Evolutionary conservation across 192 early-diverging fungal species (phyloP), one percentile per base, ranked within the genome.

Genomic region (Glomus cerebriforme): DNA sequence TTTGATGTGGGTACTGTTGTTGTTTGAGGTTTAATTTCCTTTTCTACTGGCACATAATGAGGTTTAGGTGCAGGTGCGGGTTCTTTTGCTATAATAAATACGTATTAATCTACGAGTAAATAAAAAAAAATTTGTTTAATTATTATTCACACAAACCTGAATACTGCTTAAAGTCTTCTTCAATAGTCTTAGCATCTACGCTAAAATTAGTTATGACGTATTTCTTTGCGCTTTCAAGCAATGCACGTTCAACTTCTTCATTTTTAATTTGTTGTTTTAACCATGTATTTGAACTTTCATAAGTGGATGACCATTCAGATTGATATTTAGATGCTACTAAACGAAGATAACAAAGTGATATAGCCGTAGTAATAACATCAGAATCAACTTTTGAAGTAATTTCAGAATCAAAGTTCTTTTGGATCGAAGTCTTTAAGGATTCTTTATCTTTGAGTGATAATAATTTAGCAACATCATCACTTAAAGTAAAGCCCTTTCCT

Each of bases 261-360:
- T 59, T 13, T 13, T 73, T 73, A 13, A 73, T 58, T 59, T 73
- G 45, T 31, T n/a, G 27, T 32, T 26, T 58, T 49, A 54, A 47
- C 72, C 72, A 73, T 31, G n/a, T 24, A 15, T 10, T 5, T n/a
- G 47, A 73, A 2, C 1, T 29, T 6, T 54, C 54, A 15, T 27
- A 73, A 13, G 29, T 3, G 1, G 49, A 26, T n/a, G 13, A 5
- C 72, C 72, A 73, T 37, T 73, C 32, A 7, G 15, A 9, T 34
- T 29, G 71, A 73, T 73, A 7, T 32, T 73, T 13, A 0, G 27
- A 39, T 10, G 12, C 29, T 5, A 34, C 45, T 7, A 73, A 59
- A 2, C 71, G 71, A 24, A 73, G 37, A 7, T 58, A 73, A 24
- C 13, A 73, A 32, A 54, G 10, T 15, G 49, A 24, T 49, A 73